Evolutionary conservation across 306 rosid genomes (phyloP), one percentile per base, ranked within the genome.

Genomic region (Quillaja saponaria): DNA sequence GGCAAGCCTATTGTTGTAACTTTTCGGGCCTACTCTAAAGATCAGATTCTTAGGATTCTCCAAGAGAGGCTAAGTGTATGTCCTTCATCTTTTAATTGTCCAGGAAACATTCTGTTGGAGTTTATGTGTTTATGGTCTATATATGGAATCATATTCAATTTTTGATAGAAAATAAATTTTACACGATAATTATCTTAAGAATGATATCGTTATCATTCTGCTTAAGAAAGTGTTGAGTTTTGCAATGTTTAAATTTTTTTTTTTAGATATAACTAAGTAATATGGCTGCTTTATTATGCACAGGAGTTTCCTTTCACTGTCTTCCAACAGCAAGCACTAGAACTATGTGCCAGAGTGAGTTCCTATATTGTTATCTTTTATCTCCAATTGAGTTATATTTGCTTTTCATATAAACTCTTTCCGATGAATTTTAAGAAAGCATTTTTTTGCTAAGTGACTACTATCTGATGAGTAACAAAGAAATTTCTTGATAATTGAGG

Each of bases 341-440:
- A 92, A 46, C 85, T 92, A 40, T 92, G 99, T 83, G 94, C 96
- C n/a, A 84, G 99, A 76, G 99, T 92, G 66, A 73, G 95, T 83
- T 54, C 66, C 65, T 57, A 38, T 62, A 31, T 39, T 37, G 47
- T 3, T 14, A 21, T 39, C 67, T 71, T 46, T 38, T 13, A 28
- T 41, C n/a, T 54, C 14, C 56, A n/a, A n/a, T n/a, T n/a, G n/a
- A 25, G 31, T 25, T 25, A 25, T 25, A 25, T 25, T 1, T 20
- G 0, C 1, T 13, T 52, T 28, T 52, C 14, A 3, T 13, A 11
- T 28, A 13, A 53, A 51, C 13, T 33, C 13, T 7, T 7, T 13
- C 20, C 31, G 4, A 25, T n/a, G n/a, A 35, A 56, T 10, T 39
- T 38, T 42, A 28, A 55, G 15, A 55, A 15, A 18, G 48, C 12